A percentile compares a stretch with the other conserved stretches of the same genome.
Evolutionary conservation across 345 rosid species (phyloP).

Genomic region (Eucalyptus sp.): DNA sequence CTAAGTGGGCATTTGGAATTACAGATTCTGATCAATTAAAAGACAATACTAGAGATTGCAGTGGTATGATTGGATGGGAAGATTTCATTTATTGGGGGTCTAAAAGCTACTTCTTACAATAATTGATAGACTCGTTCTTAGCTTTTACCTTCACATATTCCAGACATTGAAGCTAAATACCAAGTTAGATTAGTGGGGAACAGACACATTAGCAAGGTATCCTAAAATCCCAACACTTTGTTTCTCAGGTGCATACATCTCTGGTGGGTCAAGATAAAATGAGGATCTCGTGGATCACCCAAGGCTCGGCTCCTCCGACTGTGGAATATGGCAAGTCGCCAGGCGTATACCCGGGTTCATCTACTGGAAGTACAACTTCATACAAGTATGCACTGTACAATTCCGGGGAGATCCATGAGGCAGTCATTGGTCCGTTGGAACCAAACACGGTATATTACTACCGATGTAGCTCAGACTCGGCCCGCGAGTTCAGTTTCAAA

Average conservation of each 20-base stretch:
- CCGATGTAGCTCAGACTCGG: constrained; percentile 28
- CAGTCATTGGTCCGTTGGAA: constrained; percentile 46
- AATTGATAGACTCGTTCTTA: neutral
- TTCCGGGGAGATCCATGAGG: constrained; percentile 58
- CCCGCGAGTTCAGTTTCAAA: constrained; percentile 34
- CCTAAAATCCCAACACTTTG: neutral
- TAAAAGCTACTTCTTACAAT: neutral
- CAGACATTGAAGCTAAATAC: neutral
- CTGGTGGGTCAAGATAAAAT: constrained; percentile 42
- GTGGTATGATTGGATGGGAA: neutral
- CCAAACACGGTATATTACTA: constrained; percentile 54
- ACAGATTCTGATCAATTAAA: neutral
- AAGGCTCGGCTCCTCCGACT: constrained; percentile 6
- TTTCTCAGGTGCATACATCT: constrained; percentile 61
- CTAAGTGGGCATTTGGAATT: neutral
- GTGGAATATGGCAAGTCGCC: constrained; percentile 55
- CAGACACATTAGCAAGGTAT: neutral
- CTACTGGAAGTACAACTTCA: constrained; percentile 23
- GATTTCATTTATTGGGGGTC: neutral
- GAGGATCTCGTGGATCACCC: constrained; percentile 66
- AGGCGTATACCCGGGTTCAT: constrained; percentile 7
- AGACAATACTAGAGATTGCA: neutral
- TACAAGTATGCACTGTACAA: constrained; percentile 27
- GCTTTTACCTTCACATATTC: neutral
- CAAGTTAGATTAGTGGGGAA: neutral